A percentile compares a stretch with the other conserved stretches of the same genome.
phyloP scores from a whole-genome alignment of 306 rosid species.

The Gillenia trifoliata region DNA sequence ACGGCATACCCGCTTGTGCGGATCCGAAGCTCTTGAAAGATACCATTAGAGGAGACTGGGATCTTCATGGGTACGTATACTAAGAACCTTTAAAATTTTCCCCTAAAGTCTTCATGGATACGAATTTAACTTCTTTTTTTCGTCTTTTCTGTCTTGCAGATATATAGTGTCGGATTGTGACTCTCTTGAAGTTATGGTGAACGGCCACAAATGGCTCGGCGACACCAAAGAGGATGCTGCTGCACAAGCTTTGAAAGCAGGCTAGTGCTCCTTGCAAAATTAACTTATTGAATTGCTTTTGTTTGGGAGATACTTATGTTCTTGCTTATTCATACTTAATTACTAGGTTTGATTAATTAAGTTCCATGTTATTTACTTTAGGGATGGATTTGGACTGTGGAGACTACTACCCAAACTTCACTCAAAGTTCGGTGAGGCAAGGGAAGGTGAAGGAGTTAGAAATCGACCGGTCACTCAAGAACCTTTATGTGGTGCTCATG shows the following conservation, averaged over 20 bases:
- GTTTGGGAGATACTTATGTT: not conserved
- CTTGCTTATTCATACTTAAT: not conserved
- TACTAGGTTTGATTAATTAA: not conserved
- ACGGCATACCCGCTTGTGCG: constrained; percentile 24
- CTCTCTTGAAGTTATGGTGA: constrained; percentile 18
- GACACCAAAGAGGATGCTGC: constrained; percentile 11
- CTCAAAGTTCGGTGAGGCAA: constrained; percentile 1
- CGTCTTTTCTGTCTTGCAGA: not conserved
- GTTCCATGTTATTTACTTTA: not conserved
- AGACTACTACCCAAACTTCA: not conserved
- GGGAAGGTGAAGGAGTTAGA: constrained; percentile 13
- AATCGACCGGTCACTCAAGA: constrained; percentile 7
- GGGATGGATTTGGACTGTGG: constrained; percentile 28
- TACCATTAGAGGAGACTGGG: constrained; percentile 15
- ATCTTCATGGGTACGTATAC: constrained; percentile 19
- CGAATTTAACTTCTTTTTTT: not conserved
- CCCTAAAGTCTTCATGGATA: not conserved
- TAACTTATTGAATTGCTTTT: not conserved
- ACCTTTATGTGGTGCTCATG: constrained; percentile 15
- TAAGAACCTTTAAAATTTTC: not conserved
- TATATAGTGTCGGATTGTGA: constrained; percentile 27
- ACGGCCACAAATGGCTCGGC: constrained; percentile 10
- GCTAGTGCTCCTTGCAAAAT: not conserved
- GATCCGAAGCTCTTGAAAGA: constrained; percentile 17
- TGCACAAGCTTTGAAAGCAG: constrained; percentile 23